These are phyloP conservation scores for Plasmopara muralis DNA, from an alignment of 352 stramenopile genomes.

Conservation along the genomic window DNA sequence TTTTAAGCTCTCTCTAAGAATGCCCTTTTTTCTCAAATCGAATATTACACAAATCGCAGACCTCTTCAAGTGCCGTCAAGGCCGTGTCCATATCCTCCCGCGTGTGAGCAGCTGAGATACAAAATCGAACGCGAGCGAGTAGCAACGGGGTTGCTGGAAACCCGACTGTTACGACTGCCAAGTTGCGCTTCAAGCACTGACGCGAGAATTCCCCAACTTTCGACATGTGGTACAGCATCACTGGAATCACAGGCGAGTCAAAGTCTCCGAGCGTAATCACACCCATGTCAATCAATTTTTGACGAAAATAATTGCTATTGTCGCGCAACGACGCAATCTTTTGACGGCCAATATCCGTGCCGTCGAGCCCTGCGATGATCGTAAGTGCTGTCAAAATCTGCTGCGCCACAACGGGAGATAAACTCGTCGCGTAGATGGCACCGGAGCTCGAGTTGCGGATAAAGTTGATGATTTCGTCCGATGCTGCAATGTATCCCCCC, in stretches of 20 bases:
- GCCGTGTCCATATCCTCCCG: conserved; percentile 89
- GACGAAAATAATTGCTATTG: conserved; percentile 98
- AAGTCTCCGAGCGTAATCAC: conserved; percentile 90
- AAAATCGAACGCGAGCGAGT: conserved; percentile 93
- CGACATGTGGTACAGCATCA: conserved; percentile 97
- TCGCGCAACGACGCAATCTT: conserved; percentile 93
- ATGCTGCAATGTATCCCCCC: conserved; percentile 96
- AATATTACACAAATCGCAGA: conserved; percentile 77
- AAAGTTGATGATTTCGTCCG: conserved; percentile 62
- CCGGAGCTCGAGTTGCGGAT: conserved; percentile 50
- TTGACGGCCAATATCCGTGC: conserved; percentile 87
- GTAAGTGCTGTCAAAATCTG: conserved; percentile 75
- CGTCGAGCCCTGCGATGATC: conserved; percentile 95
- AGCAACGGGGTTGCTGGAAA: conserved; percentile 96
- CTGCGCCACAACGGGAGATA: conserved; percentile 50
- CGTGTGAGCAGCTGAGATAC: conserved; percentile 94
- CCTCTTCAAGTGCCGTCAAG: conserved; percentile 88
- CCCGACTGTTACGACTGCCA: conserved; percentile 97
- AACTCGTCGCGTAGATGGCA: conserved; percentile 51
- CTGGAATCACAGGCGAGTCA: conserved; percentile 97
- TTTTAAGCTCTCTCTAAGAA: neutral
- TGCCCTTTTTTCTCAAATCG: conserved; percentile 39
- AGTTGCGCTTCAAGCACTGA: conserved; percentile 90
- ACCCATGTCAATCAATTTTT: conserved; percentile 92
- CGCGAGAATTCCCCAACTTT: conserved; percentile 98